phyloP scores from a whole-genome alignment of 2,329 filamentous ascomycete genomes.

The Lachnellula willkommii region DNA sequence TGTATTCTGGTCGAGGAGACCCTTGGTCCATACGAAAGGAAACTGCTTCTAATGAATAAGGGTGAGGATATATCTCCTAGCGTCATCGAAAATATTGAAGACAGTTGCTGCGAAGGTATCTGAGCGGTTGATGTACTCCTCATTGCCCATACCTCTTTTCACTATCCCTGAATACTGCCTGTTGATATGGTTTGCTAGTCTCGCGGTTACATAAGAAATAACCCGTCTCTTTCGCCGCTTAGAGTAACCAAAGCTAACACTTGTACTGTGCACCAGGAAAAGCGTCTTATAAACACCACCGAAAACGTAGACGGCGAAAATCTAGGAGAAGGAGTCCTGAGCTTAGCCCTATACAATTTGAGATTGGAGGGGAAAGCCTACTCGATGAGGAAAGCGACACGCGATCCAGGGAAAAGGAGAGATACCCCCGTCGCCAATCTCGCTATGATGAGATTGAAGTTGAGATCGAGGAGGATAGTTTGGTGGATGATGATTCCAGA shows the following conservation, averaged over 20 bases:
- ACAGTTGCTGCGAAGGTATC: background rate
- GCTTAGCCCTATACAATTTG: background rate
- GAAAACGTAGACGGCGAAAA: background rate
- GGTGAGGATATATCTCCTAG: slow-evolving; percentile 16
- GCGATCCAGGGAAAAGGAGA: background rate
- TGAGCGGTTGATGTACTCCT: background rate
- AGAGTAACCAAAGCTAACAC: background rate
- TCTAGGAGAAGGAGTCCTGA: background rate
- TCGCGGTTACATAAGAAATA: background rate
- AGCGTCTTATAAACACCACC: background rate
- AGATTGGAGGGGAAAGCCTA: background rate
- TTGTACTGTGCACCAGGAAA: background rate
- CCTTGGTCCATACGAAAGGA: slow-evolving; percentile 48
- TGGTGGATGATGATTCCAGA: background rate
- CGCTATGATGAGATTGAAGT: background rate
- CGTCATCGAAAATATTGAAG: background rate
- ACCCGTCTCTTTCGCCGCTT: background rate
- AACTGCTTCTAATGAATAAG: slow-evolving; percentile 39
- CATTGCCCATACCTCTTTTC: background rate
- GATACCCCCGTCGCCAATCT: background rate
- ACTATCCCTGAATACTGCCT: background rate
- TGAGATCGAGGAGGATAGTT: background rate
- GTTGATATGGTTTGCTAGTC: background rate
- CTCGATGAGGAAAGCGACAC: background rate
- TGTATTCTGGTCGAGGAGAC: slow-evolving; percentile 48